A percentile compares a stretch with the other conserved stretches of the same genome.
phyloP scores from a whole-genome alignment of 2,329 filamentous ascomycete genomes.

The Arthrobotrys conoides region DNA sequence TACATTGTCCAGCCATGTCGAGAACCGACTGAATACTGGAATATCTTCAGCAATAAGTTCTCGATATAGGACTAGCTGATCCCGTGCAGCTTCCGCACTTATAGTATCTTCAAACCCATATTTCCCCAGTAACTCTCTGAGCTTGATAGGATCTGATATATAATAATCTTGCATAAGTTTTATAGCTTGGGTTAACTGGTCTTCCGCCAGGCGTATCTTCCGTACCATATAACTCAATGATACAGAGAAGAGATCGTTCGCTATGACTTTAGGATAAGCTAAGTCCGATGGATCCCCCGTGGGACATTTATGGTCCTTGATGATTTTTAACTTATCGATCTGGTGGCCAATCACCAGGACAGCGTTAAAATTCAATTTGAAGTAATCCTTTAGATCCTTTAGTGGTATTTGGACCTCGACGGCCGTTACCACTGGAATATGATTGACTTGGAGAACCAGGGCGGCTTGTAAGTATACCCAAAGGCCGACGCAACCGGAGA shows the following conservation, averaged over 20 bases:
- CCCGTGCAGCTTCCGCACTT: conserved; percentile 8
- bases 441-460: conserved; percentile 24
- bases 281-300: not conserved
- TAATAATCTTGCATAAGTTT: not conserved
- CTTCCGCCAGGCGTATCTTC: conserved; percentile 19
- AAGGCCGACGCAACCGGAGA: conserved; percentile 20
- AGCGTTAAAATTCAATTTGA: conserved; percentile 1
- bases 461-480: conserved; percentile 23
- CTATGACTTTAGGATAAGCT: not conserved
- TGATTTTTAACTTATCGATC: conserved; percentile 16
- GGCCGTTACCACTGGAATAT: conserved; percentile 13
- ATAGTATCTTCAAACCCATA: conserved; percentile 27
- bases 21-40: conserved; percentile 9
- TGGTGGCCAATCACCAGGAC: conserved; percentile 5
- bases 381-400: conserved; percentile 20
- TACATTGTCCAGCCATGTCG: conserved; percentile 2
- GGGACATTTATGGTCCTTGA: conserved; percentile 1
- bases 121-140: not conserved
- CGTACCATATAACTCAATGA: conserved; percentile 18
- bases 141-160: not conserved
- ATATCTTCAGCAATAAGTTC: not conserved
- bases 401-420: conserved; percentile 26
- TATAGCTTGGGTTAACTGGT: conserved; percentile 6
- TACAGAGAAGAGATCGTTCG: not conserved
- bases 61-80: conserved; percentile 11